A percentile compares a stretch with the other conserved stretches of the same genome.
These are phyloP conservation scores for Bruguiera sexangula DNA, from an alignment of 345 rosid genomes.

Conservation along the genomic window DNA sequence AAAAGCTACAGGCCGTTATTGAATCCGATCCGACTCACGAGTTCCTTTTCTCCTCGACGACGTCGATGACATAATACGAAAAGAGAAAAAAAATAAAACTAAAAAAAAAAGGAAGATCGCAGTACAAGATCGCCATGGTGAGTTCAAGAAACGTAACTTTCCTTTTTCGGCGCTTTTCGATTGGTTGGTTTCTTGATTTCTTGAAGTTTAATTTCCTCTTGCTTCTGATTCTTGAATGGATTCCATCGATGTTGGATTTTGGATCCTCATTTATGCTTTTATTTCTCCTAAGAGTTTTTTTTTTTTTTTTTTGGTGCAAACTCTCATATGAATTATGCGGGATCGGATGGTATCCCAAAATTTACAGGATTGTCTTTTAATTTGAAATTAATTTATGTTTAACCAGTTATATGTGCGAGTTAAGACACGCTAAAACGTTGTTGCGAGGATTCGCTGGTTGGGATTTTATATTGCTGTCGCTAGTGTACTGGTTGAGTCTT, in stretches of 20 bases:
- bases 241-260: background rate
- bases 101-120: conserved; percentile 11
- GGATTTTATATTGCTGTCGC: background rate
- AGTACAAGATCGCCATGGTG: conserved; percentile 23
- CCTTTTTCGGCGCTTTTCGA: background rate
- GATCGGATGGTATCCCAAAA: too few species aligned
- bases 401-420: too few species aligned
- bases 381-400: too few species aligned
- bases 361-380: too few species aligned
- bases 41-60: conserved; percentile 7
- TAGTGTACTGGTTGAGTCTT: too few species aligned
- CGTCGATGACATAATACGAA: background rate
- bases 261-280: background rate
- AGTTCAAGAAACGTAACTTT: background rate
- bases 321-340: background rate
- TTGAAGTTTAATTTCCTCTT: too few species aligned
- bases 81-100: too few species aligned
- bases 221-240: background rate
- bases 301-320: background rate
- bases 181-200: background rate
- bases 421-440: background rate
- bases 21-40: conserved; percentile 23
- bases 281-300: background rate
- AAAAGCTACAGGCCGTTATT: too few species aligned
- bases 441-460: background rate